Evolutionary conservation across 805 yeast species (phyloP).

Genomic region (Kurtzmaniella fragi): DNA sequence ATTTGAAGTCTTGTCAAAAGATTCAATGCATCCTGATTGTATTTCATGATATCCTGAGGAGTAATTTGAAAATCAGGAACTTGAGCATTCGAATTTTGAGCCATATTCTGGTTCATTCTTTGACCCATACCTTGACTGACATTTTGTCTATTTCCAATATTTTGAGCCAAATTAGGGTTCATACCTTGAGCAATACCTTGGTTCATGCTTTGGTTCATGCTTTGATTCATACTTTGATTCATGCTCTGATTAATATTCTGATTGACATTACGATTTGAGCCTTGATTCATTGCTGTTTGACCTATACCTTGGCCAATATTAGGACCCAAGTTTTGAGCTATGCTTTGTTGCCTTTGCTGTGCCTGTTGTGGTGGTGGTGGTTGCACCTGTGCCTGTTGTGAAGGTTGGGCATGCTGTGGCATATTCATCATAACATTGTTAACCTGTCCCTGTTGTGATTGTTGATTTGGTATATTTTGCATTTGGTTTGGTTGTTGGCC

Average conservation of each 20-base stretch:
- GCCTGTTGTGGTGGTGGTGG: slow-evolving; percentile 12
- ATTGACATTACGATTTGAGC: slow-evolving; percentile 15
- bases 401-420: slow-evolving; percentile 15
- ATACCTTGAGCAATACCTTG: slow-evolving; percentile 1
- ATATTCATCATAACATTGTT: slow-evolving; percentile 13
- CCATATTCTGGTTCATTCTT: background rate
- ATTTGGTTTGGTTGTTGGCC: too few relatives aligned
- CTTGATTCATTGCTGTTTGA: slow-evolving; percentile 13
- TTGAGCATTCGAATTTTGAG: slow-evolving; percentile 7
- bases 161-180: too few relatives aligned
- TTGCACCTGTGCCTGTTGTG: slow-evolving; percentile 14
- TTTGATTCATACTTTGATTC: background rate
- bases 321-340: slow-evolving; percentile 7
- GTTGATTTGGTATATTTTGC: slow-evolving; percentile 7
- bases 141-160: too few relatives aligned
- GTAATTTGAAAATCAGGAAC: slow-evolving; percentile 30
- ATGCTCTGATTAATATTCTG: slow-evolving; percentile 9
- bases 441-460: slow-evolving; percentile 15
- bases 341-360: slow-evolving; percentile 3
- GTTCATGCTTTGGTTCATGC: slow-evolving; percentile 2
- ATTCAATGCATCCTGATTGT: slow-evolving; percentile 36
- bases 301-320: slow-evolving; percentile 17
- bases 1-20: slow-evolving; percentile 31
- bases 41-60: slow-evolving; percentile 34
- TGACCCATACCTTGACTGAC: background rate